Evolutionary conservation across 1,284 basidiomycete species (phyloP), one percentile per base, ranked within the genome.

Genomic region (Tilletia setariae): DNA sequence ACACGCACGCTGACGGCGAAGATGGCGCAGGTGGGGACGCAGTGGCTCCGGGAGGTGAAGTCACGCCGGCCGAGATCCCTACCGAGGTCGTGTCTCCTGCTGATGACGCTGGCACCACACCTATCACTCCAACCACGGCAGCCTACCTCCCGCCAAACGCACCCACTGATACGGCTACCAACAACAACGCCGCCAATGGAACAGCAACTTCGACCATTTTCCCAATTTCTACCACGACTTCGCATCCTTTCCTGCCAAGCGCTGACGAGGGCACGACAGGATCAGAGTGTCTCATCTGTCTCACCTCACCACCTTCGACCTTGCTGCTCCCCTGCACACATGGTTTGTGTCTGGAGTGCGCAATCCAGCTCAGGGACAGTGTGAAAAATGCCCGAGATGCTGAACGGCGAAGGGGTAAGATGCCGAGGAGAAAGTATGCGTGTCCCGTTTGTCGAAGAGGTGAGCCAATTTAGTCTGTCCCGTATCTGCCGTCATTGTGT

Each of bases 271-370:
- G 68, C 3, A 63, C 66, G 23, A 75, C 73, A 42, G 77, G 76
- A 0, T 53, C 70, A 19, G 80, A 82, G 63, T 82, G 80, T 67
- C 66, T 80, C 21, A 82, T 82, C 64, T 82, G 80, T 62, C 74
- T 82, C 21, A 72, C 70, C 21, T 59, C 69, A 1, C 77, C 79
- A 1, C 75, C 80, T n/a, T 76, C 74, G 2, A 82, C 80, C 1
- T 47, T 82, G 25, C 66, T 82, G 11, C 64, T 82, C 32, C 80
- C 80, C n/a, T 82, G 80, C 63, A 81, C 80, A 21, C 80, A 82
- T 61, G 77, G 78, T 7, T 67, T 82, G 30, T 82, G 80, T 61
- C 68, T 80, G 15, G 79, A 81, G 30, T 82, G 80, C 51, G 78
- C 79, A 0, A 75, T 80, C 7, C 78, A 77, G 47, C 35, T 82